These are phyloP conservation scores for Aspergillus ostianus DNA, from an alignment of 495 filamentous ascomycete species.

Conservation along the genomic window DNA sequence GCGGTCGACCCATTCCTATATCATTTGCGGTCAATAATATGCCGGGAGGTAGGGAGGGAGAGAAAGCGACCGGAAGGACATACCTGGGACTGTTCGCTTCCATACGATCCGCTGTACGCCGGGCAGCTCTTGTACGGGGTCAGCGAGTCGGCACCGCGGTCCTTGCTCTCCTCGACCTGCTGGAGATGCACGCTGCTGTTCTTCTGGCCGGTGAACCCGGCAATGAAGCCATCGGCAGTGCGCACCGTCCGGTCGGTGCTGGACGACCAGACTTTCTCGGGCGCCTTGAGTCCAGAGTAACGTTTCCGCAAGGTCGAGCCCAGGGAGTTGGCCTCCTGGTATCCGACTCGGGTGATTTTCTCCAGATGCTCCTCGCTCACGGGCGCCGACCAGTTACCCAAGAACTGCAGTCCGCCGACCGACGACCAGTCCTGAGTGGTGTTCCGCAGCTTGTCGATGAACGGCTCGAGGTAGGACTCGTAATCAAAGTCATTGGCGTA, in stretches of 20 bases:
- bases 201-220: slow-evolving; percentile 20
- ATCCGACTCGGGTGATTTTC: slow-evolving; percentile 21
- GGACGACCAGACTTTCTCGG: slow-evolving; percentile 20
- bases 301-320: slow-evolving; percentile 12
- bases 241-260: slow-evolving; percentile 20
- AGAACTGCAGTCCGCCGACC: slow-evolving; percentile 13
- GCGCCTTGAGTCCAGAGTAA: slow-evolving; percentile 13
- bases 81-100: slow-evolving; percentile 21
- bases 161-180: slow-evolving; percentile 17
- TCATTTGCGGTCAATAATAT: neutral
- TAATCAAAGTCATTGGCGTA: slow-evolving; percentile 31
- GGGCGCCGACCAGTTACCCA: slow-evolving; percentile 23
- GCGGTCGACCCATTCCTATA: slow-evolving; percentile 13
- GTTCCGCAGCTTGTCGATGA: slow-evolving; percentile 22
- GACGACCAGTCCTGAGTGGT: slow-evolving; percentile 16
- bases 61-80: neutral
- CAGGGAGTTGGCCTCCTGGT: slow-evolving; percentile 18
- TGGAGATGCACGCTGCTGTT: slow-evolving; percentile 14
- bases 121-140: slow-evolving; percentile 26
- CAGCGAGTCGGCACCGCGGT: slow-evolving; percentile 22
- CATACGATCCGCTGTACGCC: slow-evolving; percentile 23
- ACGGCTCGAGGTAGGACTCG: slow-evolving; percentile 23
- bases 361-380: slow-evolving; percentile 21
- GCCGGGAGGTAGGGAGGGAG: neutral
- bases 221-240: slow-evolving; percentile 20